Evolutionary conservation across 306 rosid genomes (phyloP).

Genomic region (Datisca glomerata): DNA sequence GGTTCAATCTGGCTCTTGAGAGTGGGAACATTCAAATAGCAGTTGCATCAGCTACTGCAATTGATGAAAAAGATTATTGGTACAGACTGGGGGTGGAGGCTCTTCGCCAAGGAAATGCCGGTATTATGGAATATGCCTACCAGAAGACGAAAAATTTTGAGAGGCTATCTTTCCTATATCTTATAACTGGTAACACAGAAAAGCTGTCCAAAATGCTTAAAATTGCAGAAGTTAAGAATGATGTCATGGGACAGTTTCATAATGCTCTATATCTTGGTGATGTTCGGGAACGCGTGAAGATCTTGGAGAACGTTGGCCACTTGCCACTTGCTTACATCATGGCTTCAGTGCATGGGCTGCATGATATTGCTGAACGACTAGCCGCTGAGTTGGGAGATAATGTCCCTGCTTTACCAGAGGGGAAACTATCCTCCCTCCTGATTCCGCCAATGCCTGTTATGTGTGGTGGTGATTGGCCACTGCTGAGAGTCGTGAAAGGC

Average conservation of each 20-base stretch:
- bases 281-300: slow-evolving; percentile 55
- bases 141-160: slow-evolving; percentile 87
- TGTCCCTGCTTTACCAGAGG: slow-evolving; percentile 53
- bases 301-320: slow-evolving; percentile 75
- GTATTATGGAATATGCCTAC: slow-evolving; percentile 81
- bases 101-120: slow-evolving; percentile 84
- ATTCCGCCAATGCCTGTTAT: slow-evolving; percentile 57
- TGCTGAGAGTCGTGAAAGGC: slow-evolving; percentile 63
- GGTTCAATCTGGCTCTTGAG: slow-evolving; percentile 80
- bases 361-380: slow-evolving; percentile 57
- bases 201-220: slow-evolving; percentile 81
- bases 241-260: slow-evolving; percentile 92
- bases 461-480: slow-evolving; percentile 77
- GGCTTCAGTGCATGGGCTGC: slow-evolving; percentile 60
- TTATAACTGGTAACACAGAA: slow-evolving; percentile 63
- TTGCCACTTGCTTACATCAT: slow-evolving; percentile 68
- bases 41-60: slow-evolving; percentile 80
- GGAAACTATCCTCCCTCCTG: slow-evolving; percentile 52
- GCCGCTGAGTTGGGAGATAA: slow-evolving; percentile 68
- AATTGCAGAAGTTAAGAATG: slow-evolving; percentile 82
- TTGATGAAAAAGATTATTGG: slow-evolving; percentile 90
- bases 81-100: slow-evolving; percentile 76
- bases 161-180: slow-evolving; percentile 74
- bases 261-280: slow-evolving; percentile 81
- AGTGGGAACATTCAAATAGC: slow-evolving; percentile 87